Evolutionary conservation across 192 early-diverging fungal species (phyloP).

Genomic region (Gonapodya prolifera): DNA sequence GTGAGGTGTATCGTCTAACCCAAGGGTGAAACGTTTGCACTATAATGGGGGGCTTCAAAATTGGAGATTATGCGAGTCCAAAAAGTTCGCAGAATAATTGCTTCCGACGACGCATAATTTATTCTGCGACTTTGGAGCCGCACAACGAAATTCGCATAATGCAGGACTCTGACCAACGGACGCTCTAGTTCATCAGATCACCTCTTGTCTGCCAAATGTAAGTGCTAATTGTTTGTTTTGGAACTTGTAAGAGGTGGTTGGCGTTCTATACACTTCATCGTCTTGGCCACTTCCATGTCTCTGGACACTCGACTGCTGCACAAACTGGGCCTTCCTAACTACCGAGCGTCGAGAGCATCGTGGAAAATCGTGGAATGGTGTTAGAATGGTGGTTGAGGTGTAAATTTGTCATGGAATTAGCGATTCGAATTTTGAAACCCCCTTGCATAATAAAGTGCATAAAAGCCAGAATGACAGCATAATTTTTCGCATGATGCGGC

Average conservation of each 20-base stretch:
- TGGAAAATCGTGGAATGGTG: not conserved
- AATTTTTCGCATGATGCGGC: not conserved
- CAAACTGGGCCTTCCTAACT: not conserved
- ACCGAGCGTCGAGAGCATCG: not conserved
- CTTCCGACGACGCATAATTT: not conserved
- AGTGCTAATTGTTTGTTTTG: not conserved
- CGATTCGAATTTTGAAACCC: not conserved
- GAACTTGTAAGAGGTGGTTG: not conserved
- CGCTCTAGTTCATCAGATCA: not conserved
- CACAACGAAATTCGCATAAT: not conserved
- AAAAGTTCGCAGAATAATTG: conserved; percentile 1
- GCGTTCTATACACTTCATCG: not conserved
- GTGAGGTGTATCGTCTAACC: too few relatives aligned
- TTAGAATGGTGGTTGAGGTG: not conserved
- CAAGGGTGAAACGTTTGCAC: too few relatives aligned
- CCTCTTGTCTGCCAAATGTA: not conserved
- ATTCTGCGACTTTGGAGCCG: not conserved
- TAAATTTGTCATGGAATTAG: not conserved
- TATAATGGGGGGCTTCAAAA: not conserved
- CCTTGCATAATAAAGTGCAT: not conserved
- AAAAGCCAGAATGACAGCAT: not conserved
- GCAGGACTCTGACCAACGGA: not conserved
- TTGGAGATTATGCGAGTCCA: not conserved
- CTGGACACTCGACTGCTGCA: not conserved
- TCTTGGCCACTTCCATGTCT: not conserved